Conservation (phyloP, 371 early-diverging fungal genomes). For the Agmasoma carcini region DNA sequence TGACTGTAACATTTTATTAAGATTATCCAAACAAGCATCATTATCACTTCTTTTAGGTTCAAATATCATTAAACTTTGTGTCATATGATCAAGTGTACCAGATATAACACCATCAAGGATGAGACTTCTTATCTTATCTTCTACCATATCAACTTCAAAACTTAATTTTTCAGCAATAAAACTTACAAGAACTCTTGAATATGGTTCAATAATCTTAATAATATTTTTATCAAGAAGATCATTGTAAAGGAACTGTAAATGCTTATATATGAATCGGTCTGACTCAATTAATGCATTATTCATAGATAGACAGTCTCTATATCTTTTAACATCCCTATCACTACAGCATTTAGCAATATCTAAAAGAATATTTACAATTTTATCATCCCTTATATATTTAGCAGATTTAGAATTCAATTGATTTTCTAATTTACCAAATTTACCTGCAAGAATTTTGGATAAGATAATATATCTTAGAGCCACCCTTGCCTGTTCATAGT, state of each 20-base stretch:
- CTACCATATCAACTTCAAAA: conserved; percentile 44
- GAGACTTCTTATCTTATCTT: conserved; percentile 53
- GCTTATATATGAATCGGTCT: conserved; percentile 48
- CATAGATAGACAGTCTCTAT: conserved; percentile 34
- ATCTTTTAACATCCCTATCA: conserved; percentile 42
- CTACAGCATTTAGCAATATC: conserved; percentile 31
- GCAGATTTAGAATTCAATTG: conserved; percentile 39
- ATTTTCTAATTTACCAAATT: conserved; percentile 39
- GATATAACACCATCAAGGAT: conserved; percentile 51
- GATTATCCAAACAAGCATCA: too few relatives aligned
- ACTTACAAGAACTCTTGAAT: conserved; percentile 49
- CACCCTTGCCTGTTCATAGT: conserved; percentile 21
- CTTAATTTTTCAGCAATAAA: conserved; percentile 44
- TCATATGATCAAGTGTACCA: conserved; percentile 52
- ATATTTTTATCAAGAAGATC: conserved; percentile 53
- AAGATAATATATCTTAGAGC: conserved; percentile 50
- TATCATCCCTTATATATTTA: conserved; percentile 16
- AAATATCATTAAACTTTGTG: conserved; percentile 33
- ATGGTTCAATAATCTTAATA: conserved; percentile 54
- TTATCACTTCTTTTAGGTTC: conserved; percentile 16
- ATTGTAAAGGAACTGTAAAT: conserved; percentile 47
- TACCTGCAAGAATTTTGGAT: conserved; percentile 44
- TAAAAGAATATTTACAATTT: conserved; percentile 34
- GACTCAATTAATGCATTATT: conserved; percentile 20
- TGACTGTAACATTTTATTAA: conserved; percentile 14